Evolutionary conservation across 208 protist genomes (phyloP).

Genomic region (Crithidia mellificae): DNA sequence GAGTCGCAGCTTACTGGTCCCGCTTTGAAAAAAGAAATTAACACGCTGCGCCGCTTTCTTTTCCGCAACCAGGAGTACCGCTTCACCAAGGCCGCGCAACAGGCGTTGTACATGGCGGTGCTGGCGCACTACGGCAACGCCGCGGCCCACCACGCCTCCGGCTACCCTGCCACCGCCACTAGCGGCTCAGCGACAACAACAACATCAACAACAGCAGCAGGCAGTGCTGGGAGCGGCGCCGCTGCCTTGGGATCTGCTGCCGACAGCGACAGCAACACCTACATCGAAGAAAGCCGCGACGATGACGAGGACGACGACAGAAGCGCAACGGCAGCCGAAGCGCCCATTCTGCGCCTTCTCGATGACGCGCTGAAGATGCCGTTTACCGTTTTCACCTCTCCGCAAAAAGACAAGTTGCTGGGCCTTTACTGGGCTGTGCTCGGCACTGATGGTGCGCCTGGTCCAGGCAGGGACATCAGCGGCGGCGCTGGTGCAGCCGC

Average conservation of each 20-base stretch:
- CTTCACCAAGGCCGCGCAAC: slow-evolving; percentile 55
- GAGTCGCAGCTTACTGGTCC: slow-evolving; percentile 40
- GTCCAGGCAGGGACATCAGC: neutral
- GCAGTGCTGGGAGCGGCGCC: no score
- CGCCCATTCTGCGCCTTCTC: slow-evolving; percentile 37
- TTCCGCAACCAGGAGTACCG: slow-evolving; percentile 61
- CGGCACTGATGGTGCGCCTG: slow-evolving; percentile 9
- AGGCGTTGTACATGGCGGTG: slow-evolving; percentile 46
- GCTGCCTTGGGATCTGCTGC: no score
- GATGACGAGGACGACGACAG: slow-evolving; percentile 4
- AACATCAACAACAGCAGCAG: no score
- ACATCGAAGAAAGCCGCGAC: neutral
- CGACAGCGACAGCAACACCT: no score
- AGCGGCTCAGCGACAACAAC: neutral
- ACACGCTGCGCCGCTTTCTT: slow-evolving; percentile 47
- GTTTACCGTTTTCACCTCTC: slow-evolving; percentile 51
- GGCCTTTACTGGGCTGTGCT: slow-evolving; percentile 44
- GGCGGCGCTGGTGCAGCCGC: neutral
- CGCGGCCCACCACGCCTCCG: slow-evolving; percentile 23
- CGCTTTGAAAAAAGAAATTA: slow-evolving; percentile 45
- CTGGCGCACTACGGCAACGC: slow-evolving; percentile 47
- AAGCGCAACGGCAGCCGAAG: slow-evolving; percentile 29
- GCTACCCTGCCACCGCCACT: slow-evolving; percentile 1
- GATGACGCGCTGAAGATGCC: slow-evolving; percentile 66
- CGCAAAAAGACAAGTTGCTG: slow-evolving; percentile 53